A percentile compares a stretch with the other conserved stretches of the same genome.
Conservation (phyloP, 1,284 basidiomycete species). For the Papiliotrema nemorosa region DNA sequence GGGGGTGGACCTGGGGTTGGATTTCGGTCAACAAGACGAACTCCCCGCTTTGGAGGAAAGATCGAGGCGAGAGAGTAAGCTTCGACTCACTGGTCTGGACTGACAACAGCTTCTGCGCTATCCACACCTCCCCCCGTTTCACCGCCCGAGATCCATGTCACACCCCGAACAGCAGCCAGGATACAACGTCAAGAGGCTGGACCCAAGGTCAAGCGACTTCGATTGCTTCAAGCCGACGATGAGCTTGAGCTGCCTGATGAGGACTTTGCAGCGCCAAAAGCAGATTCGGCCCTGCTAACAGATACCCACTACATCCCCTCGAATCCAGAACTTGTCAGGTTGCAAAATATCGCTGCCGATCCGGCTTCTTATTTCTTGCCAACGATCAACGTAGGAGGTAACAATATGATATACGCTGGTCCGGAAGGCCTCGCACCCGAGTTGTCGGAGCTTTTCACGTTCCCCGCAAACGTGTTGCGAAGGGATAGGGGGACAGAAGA, state of each 20-base stretch:
- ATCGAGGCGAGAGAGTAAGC: slow-evolving; percentile 31
- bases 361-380: slow-evolving; percentile 81
- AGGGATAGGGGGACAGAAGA: slow-evolving; percentile 52
- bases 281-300: slow-evolving; percentile 65
- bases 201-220: slow-evolving; percentile 62
- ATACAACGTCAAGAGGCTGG: slow-evolving; percentile 48
- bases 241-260: slow-evolving; percentile 78
- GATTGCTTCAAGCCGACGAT: slow-evolving; percentile 56
- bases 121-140: slow-evolving; percentile 44
- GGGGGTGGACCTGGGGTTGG: slow-evolving; percentile 48
- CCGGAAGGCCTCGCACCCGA: slow-evolving; percentile 67
- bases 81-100: background rate
- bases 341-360: slow-evolving; percentile 78
- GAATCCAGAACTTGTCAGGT: slow-evolving; percentile 72
- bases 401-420: slow-evolving; percentile 69
- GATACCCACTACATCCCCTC: slow-evolving; percentile 78
- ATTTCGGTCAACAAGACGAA: slow-evolving; percentile 52
- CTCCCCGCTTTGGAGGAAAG: slow-evolving; percentile 37
- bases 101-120: slow-evolving; percentile 28
- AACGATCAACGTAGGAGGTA: slow-evolving; percentile 64
- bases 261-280: slow-evolving; percentile 57
- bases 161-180: slow-evolving; percentile 55
- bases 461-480: slow-evolving; percentile 59
- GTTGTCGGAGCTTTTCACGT: slow-evolving; percentile 74
- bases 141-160: slow-evolving; percentile 45